These are phyloP conservation scores for Przewalskia tangutica DNA, from an alignment of 257 asterid species.

Conservation along the genomic window DNA sequence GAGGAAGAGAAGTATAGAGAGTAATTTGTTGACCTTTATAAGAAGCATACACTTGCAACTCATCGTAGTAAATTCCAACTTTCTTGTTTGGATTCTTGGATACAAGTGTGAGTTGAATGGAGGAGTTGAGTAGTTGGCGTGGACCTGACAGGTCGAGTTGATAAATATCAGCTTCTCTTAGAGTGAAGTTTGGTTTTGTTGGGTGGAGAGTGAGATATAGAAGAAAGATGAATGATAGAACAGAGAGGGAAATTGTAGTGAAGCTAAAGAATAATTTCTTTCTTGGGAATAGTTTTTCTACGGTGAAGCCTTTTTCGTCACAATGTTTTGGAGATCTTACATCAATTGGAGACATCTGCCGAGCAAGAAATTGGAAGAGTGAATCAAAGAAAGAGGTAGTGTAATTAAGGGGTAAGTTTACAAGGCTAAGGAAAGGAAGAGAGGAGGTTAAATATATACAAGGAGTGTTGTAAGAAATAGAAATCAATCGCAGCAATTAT, in stretches of 20 bases:
- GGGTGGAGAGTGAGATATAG: conserved; percentile 75
- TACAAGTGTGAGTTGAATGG: conserved; percentile 57
- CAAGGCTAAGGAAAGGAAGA: conserved; percentile 16
- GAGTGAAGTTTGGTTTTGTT: conserved; percentile 59
- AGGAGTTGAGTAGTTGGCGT: conserved; percentile 55
- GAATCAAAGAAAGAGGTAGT: neutral
- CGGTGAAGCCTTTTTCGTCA: conserved; percentile 33
- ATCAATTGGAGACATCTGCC: conserved; percentile 58
- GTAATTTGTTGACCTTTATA: conserved; percentile 70
- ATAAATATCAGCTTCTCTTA: conserved; percentile 48
- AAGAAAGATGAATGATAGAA: conserved; percentile 56
- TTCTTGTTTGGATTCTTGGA: conserved; percentile 70
- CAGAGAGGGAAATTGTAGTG: conserved; percentile 51
- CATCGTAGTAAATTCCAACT: conserved; percentile 76
- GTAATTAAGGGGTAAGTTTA: conserved; percentile 1
- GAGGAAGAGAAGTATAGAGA: conserved; percentile 43
- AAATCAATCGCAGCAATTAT: conserved; percentile 29
- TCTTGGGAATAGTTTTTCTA: conserved; percentile 27
- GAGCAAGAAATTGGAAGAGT: neutral
- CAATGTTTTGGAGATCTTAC: conserved; percentile 84
- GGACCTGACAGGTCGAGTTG: conserved; percentile 59
- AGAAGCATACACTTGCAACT: conserved; percentile 46
- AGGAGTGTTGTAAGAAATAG: neutral
- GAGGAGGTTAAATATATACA: conserved; percentile 21
- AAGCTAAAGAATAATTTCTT: conserved; percentile 37